Evolutionary conservation across 2,329 filamentous ascomycete genomes (phyloP).

Genomic region (Colletotrichum sp.): DNA sequence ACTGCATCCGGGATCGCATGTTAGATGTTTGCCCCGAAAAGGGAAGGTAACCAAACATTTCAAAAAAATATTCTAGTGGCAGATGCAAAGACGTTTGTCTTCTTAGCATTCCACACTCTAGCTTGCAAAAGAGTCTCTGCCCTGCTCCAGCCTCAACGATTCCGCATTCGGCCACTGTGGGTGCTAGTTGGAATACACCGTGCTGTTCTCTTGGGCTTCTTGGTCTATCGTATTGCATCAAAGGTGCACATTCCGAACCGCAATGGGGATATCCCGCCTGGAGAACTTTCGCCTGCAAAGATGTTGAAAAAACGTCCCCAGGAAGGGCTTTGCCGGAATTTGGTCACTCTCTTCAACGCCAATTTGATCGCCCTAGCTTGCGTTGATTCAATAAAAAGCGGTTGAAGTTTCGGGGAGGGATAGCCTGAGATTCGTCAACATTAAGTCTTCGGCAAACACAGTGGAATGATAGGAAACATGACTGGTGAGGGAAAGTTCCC

Average conservation of each 20-base stretch:
- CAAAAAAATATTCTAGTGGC: rapidly evolving
- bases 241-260: not conserved
- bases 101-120: not conserved
- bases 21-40: not conserved
- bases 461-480: not conserved
- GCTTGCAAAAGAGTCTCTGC: not conserved
- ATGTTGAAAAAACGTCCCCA: no score
- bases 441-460: not conserved
- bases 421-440: no score
- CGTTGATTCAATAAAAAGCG: no score
- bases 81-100: not conserved
- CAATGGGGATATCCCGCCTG: not conserved
- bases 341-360: no score
- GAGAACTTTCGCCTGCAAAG: not conserved
- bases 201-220: not conserved
- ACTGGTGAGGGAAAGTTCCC: not conserved
- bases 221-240: not conserved
- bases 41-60: not conserved
- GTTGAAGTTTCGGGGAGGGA: no score
- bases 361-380: no score
- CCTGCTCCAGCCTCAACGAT: not conserved
- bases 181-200: not conserved
- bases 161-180: not conserved
- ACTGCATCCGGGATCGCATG: not conserved
- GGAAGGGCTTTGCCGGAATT: no score